Evolutionary conservation across 306 rosid species (phyloP).

Genomic region (Erythrophleum fordii): DNA sequence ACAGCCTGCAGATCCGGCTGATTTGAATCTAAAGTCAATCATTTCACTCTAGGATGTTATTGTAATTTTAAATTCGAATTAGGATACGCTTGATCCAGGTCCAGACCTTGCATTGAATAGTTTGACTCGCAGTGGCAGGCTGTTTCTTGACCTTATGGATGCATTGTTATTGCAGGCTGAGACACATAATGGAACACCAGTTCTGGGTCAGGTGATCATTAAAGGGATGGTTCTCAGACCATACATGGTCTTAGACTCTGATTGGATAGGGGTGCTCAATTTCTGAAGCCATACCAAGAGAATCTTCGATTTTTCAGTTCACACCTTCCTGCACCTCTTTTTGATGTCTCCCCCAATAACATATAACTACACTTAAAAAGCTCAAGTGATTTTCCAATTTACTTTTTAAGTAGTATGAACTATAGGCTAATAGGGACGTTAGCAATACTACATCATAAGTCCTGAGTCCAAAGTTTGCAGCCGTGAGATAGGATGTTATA

Average conservation of each 20-base stretch:
- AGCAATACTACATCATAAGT: slow-evolving; percentile 7
- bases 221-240: not conserved
- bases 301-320: slow-evolving; percentile 13
- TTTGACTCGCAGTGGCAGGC: slow-evolving; percentile 1
- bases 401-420: not conserved
- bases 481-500: not conserved
- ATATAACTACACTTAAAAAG: not conserved
- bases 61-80: not conserved
- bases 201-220: not conserved
- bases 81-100: not conserved
- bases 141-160: not conserved
- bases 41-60: slow-evolving; percentile 13
- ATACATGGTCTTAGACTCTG: slow-evolving; percentile 2
- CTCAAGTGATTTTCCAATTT: slow-evolving; percentile 1
- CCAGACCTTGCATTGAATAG: slow-evolving; percentile 19
- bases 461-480: not conserved
- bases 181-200: slow-evolving; percentile 4
- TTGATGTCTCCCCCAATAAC: slow-evolving; percentile 28
- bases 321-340: slow-evolving; percentile 17
- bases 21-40: slow-evolving; percentile 26
- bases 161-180: not conserved
- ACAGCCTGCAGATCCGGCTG: slow-evolving; percentile 9
- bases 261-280: not conserved
- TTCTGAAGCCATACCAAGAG: slow-evolving; percentile 7
- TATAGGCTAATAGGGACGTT: not conserved